Evolutionary conservation across 225 moss, liverwort and hornwort species (phyloP), one percentile per base, ranked within the genome.

Genomic region (Anthoceros angustus): DNA sequence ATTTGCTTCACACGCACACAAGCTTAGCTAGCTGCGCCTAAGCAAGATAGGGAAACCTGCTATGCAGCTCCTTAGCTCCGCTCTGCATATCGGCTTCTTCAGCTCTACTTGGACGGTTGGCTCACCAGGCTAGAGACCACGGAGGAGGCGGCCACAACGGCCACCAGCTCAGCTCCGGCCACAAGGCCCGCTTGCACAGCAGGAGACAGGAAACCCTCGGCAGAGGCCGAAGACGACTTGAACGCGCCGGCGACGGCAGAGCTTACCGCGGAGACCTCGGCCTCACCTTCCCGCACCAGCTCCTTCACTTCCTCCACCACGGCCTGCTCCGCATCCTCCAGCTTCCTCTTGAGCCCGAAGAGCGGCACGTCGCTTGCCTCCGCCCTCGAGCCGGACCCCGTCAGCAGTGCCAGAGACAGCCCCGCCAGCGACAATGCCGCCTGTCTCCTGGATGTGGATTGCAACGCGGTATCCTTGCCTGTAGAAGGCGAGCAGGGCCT

Each of bases 81-180:
- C 23, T 7, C 55, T 55, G 18, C 55, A 55, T 12, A 18, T 55
- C 55, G 32, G 32, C 4, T 32, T 32, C 32, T 32, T 32, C 32
- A 32, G 32, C 32, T 77, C 83, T 80, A 93, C 82, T 93, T 83
- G 46, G 83, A 82, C 48, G 89, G 75, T 18, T 74, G 77, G 74
- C 86, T 86, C 65, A 86, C 76, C 42, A 93, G 83, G 42, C 87
- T 78, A 74, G 80, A 89, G 68, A 93, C 93, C 43, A 84, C 81
- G 62, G 77, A 73, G 38, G 89, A 81, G 55, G 93, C 93, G 64
- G 87, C 66, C 39, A 90, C 76, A 64, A 93, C 93, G 70, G 87
- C 90, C 6, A 93, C 79, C 72, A 83, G 64, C 67, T 89, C 93
- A 12, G 84, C 93, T 42, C 87, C 93, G 14, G 74, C 77, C 21